Base-by-base conservation (phyloP, 768 basidiomycete species). In the Mycena albidolilacea region DNA sequence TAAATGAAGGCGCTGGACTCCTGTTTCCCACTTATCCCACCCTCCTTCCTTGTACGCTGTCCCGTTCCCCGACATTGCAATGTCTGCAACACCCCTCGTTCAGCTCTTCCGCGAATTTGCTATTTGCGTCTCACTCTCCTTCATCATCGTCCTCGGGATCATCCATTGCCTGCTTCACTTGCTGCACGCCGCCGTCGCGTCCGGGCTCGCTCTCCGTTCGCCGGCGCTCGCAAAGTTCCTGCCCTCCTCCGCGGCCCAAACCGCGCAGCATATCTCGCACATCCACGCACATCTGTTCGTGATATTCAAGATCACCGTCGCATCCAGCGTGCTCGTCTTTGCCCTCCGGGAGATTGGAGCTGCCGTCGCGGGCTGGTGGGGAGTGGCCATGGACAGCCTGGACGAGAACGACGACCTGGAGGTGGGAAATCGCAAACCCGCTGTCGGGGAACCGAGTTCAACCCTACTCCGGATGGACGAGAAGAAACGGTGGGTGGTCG, bases 71-170 rank as follows among this genome's bases (percentile, higher is more conserved):
- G 48, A 50, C 48, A 30, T 30, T 30, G n/a, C 64, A 35, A 65
- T 65, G 63, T 50, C 63, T 19, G 5, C 63, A 15, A 64, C 63
- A 5, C 19, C 63, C 17, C 19, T 38, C 37, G n/a, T 8, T 23
- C 38, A 57, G 14, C 50, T 66, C 52, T 14, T 35, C 12, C 64
- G 54, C 52, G 54, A 66, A 52, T 54, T 66, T 21, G 23, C 39
- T 12, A 10, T 66, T 23, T 43, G 64, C 46, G 64, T 55, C 19
- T 54, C 21, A 52, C 41, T 57, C 21, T 54, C 64, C 0, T 43
- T 66, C 54, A 41, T 55, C 21, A 17, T 66, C 38, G 39, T 57
- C 11, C 52, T 66, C 64, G 64, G 64, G 6, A 17, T 55, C 3
- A 66, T 57, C 64, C 64, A 66, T 38, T 21, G 19, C 21, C n/a